These are phyloP conservation scores for Yamadazyma phyllophila DNA, from an alignment of 805 yeast genomes.

Conservation along the genomic window DNA sequence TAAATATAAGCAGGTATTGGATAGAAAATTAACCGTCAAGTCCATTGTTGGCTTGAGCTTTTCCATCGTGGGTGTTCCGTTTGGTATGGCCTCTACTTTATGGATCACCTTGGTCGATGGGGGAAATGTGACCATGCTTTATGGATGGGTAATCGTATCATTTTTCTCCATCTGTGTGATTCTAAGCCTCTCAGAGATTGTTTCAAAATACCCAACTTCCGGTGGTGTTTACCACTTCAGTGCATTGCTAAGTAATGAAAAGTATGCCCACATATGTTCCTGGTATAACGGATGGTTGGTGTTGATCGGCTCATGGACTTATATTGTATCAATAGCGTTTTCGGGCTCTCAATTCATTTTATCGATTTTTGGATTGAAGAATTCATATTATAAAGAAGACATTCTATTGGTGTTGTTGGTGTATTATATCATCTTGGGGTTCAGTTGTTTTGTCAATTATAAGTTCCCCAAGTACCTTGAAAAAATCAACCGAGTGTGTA, in stretches of 20 bases:
- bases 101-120: slow-evolving; percentile 73
- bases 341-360: slow-evolving; percentile 75
- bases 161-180: slow-evolving; percentile 64
- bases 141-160: slow-evolving; percentile 72
- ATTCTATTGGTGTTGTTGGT: slow-evolving; percentile 53
- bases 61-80: slow-evolving; percentile 78
- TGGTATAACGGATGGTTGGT: slow-evolving; percentile 82
- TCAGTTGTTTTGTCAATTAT: slow-evolving; percentile 64
- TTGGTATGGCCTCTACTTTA: slow-evolving; percentile 72
- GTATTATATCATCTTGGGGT: slow-evolving; percentile 52
- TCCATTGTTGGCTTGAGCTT: slow-evolving; percentile 78
- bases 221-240: slow-evolving; percentile 77
- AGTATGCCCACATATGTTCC: slow-evolving; percentile 55
- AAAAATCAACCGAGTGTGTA: slow-evolving; percentile 61
- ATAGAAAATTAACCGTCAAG: slow-evolving; percentile 62
- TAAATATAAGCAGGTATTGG: slow-evolving; percentile 69
- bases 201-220: slow-evolving; percentile 74
- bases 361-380: slow-evolving; percentile 61
- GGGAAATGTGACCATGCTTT: slow-evolving; percentile 69
- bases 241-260: slow-evolving; percentile 61
- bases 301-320: slow-evolving; percentile 74
- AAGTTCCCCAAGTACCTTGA: slow-evolving; percentile 61
- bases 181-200: slow-evolving; percentile 71
- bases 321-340: slow-evolving; percentile 69
- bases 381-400: slow-evolving; percentile 58